These are phyloP conservation scores for Leersia perrieri DNA, from an alignment of 176 grass and related monocot genomes.

Conservation along the genomic window DNA sequence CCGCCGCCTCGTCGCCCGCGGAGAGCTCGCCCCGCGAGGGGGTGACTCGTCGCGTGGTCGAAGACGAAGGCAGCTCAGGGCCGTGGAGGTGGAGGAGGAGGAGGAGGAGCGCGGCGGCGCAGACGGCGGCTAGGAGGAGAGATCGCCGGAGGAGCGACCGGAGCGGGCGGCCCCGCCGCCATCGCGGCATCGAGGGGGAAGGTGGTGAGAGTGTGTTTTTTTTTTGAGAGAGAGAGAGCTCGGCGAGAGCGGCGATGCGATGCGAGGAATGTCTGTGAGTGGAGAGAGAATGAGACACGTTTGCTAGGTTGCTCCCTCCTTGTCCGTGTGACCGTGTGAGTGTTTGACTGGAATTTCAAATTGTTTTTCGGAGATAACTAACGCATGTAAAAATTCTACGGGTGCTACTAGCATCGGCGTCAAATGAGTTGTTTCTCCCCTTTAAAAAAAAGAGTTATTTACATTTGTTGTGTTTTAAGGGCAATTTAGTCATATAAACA, in stretches of 20 bases:
- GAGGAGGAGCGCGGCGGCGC: constrained; percentile 19
- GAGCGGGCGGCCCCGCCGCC: constrained; percentile 17
- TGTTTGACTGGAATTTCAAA: not conserved
- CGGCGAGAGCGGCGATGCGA: no score
- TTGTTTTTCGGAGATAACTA: not conserved
- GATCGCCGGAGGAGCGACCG: constrained; percentile 16
- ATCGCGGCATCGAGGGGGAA: not conserved
- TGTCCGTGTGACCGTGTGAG: no score
- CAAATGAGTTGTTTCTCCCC: no score
- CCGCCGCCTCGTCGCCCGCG: not conserved
- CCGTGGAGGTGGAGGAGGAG: constrained; percentile 6
- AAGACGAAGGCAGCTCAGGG: not conserved
- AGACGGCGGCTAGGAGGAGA: constrained; percentile 30
- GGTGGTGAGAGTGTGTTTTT: not conserved
- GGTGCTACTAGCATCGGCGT: no score
- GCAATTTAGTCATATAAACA: no score
- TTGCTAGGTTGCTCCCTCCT: not conserved
- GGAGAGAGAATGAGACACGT: not conserved
- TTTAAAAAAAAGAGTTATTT: no score
- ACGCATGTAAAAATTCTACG: no score
- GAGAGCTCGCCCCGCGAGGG: not conserved
- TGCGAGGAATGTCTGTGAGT: not conserved
- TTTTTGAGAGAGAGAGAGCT: no score
- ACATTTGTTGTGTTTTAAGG: no score
- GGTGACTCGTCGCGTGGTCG: not conserved